A percentile compares a stretch with the other conserved stretches of the same genome.
Conservation (phyloP, 169 alveolate species). For the Plasmodium blacklocki region DNA sequence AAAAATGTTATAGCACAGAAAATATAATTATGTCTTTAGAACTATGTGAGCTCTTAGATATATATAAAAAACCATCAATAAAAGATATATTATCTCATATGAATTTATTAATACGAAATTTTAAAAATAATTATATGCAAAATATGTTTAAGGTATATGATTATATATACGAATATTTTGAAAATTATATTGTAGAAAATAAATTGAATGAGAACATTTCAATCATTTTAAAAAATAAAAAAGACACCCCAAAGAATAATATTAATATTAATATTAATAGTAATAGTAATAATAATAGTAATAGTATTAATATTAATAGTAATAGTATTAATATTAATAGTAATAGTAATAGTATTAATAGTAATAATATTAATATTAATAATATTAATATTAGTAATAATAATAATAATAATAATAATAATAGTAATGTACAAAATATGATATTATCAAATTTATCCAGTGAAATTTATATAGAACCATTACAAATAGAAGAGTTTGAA, state of each 20-base stretch:
- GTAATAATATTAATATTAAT: too few relatives aligned
- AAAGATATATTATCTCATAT: constrained; percentile 35
- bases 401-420: too few relatives aligned
- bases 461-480: not conserved
- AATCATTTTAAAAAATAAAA: not conserved
- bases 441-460: not conserved
- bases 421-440: not conserved
- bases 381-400: too few relatives aligned
- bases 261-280: not conserved
- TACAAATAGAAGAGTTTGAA: constrained; percentile 11
- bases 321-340: not conserved
- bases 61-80: constrained; percentile 34
- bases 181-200: constrained; percentile 20
- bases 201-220: not conserved
- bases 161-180: constrained; percentile 66
- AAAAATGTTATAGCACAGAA: constrained; percentile 33
- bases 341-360: too few relatives aligned
- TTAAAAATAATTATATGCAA: constrained; percentile 18
- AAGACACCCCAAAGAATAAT: not conserved
- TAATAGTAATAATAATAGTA: too few relatives aligned
- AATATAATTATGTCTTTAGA: constrained; percentile 22
- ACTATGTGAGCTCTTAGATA: constrained; percentile 4
- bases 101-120: constrained; percentile 20
- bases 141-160: constrained; percentile 47
- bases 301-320: not conserved